Conservation (phyloP, 805 yeast genomes). For the Myxozyma mucilagina region DNA sequence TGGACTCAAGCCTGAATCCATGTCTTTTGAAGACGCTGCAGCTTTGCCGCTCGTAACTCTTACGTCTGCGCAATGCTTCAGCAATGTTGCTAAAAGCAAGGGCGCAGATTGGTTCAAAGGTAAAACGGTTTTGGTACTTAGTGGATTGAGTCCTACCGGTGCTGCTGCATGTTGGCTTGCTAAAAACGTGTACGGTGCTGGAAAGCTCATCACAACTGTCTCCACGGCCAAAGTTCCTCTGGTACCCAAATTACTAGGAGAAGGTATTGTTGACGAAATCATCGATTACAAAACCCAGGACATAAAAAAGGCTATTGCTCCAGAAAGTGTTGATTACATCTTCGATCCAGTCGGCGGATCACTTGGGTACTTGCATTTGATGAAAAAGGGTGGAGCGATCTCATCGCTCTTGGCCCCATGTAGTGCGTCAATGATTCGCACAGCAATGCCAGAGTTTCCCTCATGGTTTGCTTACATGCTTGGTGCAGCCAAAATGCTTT, state of each 20-base stretch:
- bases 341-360: conserved; percentile 31
- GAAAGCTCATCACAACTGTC: conserved; percentile 29
- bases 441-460: conserved; percentile 19
- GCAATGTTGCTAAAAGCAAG: background rate
- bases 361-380: conserved; percentile 13
- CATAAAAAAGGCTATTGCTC: conserved; percentile 19
- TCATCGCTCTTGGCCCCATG: conserved; percentile 21
- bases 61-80: conserved; percentile 26
- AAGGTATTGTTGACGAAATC: conserved; percentile 27
- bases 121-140: conserved; percentile 31
- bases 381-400: conserved; percentile 26
- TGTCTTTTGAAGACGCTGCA: conserved; percentile 32
- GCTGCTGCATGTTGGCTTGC: conserved; percentile 30
- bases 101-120: conserved; percentile 1
- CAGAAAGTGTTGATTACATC: conserved; percentile 26
- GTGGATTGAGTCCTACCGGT: conserved; percentile 30
- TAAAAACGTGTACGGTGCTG: conserved; percentile 30
- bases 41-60: conserved; percentile 29
- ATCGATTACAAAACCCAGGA: conserved; percentile 33
- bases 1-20: conserved; percentile 23
- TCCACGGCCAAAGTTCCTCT: conserved; percentile 30
- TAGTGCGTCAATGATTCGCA: conserved; percentile 25
- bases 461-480: conserved; percentile 11
- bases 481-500: conserved; percentile 3
- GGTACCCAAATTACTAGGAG: conserved; percentile 28